Percentiles rank a stretch among this genome's conserved stretches.
phyloP scores from a whole-genome alignment of 73 alveolate genomes.

The Paramecium sonneborni region DNA sequence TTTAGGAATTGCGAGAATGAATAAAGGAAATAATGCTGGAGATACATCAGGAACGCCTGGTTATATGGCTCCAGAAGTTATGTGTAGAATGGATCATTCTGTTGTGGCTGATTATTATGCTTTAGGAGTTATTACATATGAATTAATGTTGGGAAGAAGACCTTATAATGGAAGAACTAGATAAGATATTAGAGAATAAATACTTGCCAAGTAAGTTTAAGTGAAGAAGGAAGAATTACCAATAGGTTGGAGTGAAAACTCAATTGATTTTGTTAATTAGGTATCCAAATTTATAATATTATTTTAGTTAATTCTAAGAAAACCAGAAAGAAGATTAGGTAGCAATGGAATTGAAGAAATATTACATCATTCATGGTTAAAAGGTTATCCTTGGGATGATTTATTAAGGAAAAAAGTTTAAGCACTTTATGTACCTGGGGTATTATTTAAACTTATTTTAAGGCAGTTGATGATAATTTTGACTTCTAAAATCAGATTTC shows the following conservation, averaged over 20 bases:
- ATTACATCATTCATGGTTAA: constrained; percentile 80
- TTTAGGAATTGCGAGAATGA: constrained; percentile 94
- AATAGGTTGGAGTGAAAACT: constrained; percentile 88
- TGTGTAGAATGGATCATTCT: constrained; percentile 77
- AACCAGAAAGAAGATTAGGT: constrained; percentile 80
- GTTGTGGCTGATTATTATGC: constrained; percentile 84
- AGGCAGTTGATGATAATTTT: constrained; percentile 55
- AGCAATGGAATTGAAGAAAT: constrained; percentile 80
- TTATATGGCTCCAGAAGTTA: constrained; percentile 97
- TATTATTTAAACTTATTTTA: neutral
- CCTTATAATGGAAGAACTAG: constrained; percentile 96
- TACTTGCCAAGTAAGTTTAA: constrained; percentile 88
- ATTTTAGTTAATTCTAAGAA: constrained; percentile 62
- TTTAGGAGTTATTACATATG: constrained; percentile 83
- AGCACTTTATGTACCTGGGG: constrained; percentile 73
- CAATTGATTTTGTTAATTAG: constrained; percentile 88
- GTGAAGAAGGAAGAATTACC: constrained; percentile 91
- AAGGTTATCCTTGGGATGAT: constrained; percentile 82
- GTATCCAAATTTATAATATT: neutral
- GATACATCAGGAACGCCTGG: constrained; percentile 96
- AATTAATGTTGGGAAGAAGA: constrained; percentile 82
- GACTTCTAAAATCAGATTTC: constrained; percentile 52
- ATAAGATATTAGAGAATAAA: constrained; percentile 95
- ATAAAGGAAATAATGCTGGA: constrained; percentile 87
- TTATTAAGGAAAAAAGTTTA: constrained; percentile 64